phyloP scores from a whole-genome alignment of 345 rosid species.

The Eucalyptus curtisii region DNA sequence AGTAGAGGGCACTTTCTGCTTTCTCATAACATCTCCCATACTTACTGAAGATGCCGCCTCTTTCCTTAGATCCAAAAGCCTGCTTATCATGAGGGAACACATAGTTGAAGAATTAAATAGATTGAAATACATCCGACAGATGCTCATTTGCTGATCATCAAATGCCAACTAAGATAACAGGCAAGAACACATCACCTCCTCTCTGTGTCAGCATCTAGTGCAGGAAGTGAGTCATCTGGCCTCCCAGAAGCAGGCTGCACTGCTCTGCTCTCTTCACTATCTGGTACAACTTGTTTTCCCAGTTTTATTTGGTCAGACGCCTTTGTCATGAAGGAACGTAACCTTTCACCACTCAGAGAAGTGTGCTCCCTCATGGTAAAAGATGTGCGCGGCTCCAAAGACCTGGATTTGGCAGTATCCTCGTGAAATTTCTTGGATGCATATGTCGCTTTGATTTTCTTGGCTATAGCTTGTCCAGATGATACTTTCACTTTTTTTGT shows the following conservation, averaged over 20 bases:
- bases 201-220: constrained; percentile 53
- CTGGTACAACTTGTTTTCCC: constrained; percentile 6
- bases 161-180: not conserved
- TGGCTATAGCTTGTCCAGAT: constrained; percentile 9
- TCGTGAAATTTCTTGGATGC: constrained; percentile 11
- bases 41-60: constrained; percentile 44
- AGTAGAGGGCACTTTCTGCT: constrained; percentile 39
- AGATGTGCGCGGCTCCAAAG: constrained; percentile 16
- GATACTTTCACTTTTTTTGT: constrained; percentile 23
- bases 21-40: constrained; percentile 30
- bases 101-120: not conserved
- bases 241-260: constrained; percentile 6
- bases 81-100: constrained; percentile 16
- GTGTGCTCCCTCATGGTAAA: constrained; percentile 2
- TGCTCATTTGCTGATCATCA: not conserved
- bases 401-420: constrained; percentile 9
- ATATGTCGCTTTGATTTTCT: constrained; percentile 24
- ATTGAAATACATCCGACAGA: not conserved
- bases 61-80: constrained; percentile 39
- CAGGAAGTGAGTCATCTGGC: constrained; percentile 10
- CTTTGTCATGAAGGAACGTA: constrained; percentile 1
- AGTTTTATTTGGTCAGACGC: constrained; percentile 11
- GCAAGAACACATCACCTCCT: constrained; percentile 29
- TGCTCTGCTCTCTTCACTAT: not conserved
- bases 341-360: constrained; percentile 45